Evolutionary conservation across 208 protist genomes (phyloP).

Genomic region (Trypanosoma lewisi): DNA sequence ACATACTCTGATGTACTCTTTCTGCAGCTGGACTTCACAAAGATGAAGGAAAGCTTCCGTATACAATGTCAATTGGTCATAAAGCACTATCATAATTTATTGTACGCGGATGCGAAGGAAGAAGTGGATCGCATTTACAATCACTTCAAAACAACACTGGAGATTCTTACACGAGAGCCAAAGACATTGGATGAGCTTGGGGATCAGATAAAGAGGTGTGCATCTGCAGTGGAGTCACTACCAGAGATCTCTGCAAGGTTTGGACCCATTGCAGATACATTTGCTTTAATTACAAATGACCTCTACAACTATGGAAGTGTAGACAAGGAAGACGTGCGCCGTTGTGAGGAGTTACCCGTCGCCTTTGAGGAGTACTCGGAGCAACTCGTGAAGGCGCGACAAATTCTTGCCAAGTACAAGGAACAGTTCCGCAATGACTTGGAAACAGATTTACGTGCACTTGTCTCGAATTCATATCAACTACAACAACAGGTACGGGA

Average conservation of each 20-base stretch:
- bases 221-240: slow-evolving; percentile 72
- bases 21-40: slow-evolving; percentile 94
- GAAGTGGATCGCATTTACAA: slow-evolving; percentile 92
- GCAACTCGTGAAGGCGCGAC: slow-evolving; percentile 72
- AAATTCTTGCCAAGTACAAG: slow-evolving; percentile 92
- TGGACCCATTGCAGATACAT: slow-evolving; percentile 93
- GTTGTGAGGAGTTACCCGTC: slow-evolving; percentile 84
- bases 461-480: slow-evolving; percentile 77
- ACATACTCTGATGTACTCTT: slow-evolving; percentile 94
- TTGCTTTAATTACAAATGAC: slow-evolving; percentile 90
- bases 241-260: slow-evolving; percentile 87
- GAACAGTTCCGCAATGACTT: slow-evolving; percentile 94
- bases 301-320: slow-evolving; percentile 80
- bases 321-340: slow-evolving; percentile 71
- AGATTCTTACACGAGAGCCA: slow-evolving; percentile 80
- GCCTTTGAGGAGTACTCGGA: slow-evolving; percentile 89
- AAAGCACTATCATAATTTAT: slow-evolving; percentile 93
- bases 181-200: slow-evolving; percentile 93
- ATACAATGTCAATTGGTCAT: slow-evolving; percentile 95
- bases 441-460: slow-evolving; percentile 85
- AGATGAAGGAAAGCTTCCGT: slow-evolving; percentile 96
- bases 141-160: slow-evolving; percentile 75
- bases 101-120: slow-evolving; percentile 91
- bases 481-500: slow-evolving; percentile 84
- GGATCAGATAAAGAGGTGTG: slow-evolving; percentile 86